Evolutionary conservation across 371 early-diverging fungal species (phyloP), one percentile per base, ranked within the genome.

Genomic region (Apophysomyces variabilis): DNA sequence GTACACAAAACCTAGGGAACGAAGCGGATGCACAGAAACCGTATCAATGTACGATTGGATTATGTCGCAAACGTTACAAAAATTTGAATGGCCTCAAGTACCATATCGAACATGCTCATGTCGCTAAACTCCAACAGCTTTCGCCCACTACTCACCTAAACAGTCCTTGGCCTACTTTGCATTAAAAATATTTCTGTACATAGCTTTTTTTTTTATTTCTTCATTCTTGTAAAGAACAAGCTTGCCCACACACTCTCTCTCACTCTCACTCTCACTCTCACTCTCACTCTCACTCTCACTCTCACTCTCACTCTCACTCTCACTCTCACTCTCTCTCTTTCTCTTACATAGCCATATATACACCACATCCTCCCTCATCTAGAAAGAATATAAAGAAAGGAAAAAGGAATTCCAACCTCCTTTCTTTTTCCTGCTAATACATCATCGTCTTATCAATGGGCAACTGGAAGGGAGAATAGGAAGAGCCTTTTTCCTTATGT

Each of bases 81-180:
- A 98, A 98, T 77, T 74, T 93, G 65, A 97, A 96, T 73, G 99
- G 99, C 7, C 86, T 98, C 65, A 96, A 96, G 73, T 96, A 96
- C 74, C 97, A 96, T 71, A 84, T 96, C 61, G 91, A 91, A 67
- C 93, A 94, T 67, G 88, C 90, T 66, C 70, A 77, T 57, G 69
- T 69, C 45, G 45, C 35, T 16, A 60, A 36, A 18, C 36, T 44
- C 32, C 43, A 43, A 14, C 37, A 7, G 37, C 35, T 26, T 26
- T 26, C 32, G 32, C 32, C 46, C n/a, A 13, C 32, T 36, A n/a
- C 14, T 11, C 44, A 62, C 46, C 11, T 47, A 46, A 50, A 36
- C 39, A 62, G 36, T 18, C 50, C 14, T 13, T 39, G 62, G 16
- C 18, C 18, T 39, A 5, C 38, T 26, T n/a, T 50, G 16, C 36